These are phyloP conservation scores for Mycena amicta DNA, from an alignment of 768 basidiomycete genomes.

Conservation along the genomic window DNA sequence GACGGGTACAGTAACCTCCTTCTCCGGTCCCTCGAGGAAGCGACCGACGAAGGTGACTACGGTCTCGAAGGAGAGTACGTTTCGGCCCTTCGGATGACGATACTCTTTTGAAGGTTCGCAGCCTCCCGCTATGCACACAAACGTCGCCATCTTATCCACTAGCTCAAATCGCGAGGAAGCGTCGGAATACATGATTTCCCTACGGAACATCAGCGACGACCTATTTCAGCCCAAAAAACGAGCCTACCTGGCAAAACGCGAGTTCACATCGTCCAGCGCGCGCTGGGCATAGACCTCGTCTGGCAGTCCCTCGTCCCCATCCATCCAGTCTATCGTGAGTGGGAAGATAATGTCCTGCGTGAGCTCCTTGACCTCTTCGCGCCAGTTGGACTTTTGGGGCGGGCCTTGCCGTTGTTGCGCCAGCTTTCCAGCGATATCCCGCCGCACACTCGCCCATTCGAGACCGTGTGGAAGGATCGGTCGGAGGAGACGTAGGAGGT, in stretches of 20 bases:
- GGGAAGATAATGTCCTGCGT: constrained; percentile 46
- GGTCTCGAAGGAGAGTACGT: constrained; percentile 33
- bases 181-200: constrained; percentile 38
- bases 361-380: constrained; percentile 32
- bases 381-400: constrained; percentile 32
- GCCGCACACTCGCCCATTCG: constrained; percentile 1
- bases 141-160: constrained; percentile 32
- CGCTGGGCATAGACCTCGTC: constrained; percentile 45
- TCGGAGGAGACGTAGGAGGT: constrained; percentile 25
- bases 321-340: constrained; percentile 56
- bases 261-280: constrained; percentile 49
- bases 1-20: constrained; percentile 50
- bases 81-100: constrained; percentile 25
- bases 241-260: constrained; percentile 43
- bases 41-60: constrained; percentile 38
- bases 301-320: constrained; percentile 47
- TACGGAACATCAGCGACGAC: constrained; percentile 23
- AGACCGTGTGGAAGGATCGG: constrained; percentile 16
- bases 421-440: not conserved
- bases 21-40: constrained; percentile 49
- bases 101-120: constrained; percentile 36
- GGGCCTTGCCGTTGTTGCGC: not conserved
- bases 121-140: constrained; percentile 41
- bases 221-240: not conserved
- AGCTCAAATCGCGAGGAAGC: constrained; percentile 35